These are phyloP conservation scores for Cladorrhinum sp. DNA, from an alignment of 2,329 filamentous ascomycete genomes.

Conservation along the genomic window DNA sequence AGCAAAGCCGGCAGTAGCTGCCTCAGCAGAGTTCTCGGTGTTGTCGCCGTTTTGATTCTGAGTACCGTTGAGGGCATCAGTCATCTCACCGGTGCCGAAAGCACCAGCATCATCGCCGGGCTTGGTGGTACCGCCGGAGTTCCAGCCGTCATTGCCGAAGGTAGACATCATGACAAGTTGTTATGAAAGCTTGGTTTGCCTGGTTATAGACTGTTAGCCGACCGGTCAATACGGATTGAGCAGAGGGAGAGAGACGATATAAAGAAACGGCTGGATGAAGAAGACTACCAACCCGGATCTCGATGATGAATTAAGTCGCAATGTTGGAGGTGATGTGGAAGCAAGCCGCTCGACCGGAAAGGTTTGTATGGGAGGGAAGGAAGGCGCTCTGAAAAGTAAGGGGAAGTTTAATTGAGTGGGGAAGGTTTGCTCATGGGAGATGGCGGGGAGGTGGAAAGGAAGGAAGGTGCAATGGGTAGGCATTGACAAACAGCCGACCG, in stretches of 20 bases:
- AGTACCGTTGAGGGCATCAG: constrained; percentile 28
- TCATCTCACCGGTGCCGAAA: constrained; percentile 15
- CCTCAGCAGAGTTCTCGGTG: constrained; percentile 3
- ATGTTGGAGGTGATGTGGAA: background rate
- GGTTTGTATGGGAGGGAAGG: background rate
- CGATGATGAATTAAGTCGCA: background rate
- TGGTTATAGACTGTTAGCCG: background rate
- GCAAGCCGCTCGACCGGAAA: background rate
- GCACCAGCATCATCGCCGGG: constrained; percentile 1
- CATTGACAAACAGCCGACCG: background rate
- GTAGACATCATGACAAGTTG: constrained; percentile 14
- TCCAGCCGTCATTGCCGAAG: constrained; percentile 6
- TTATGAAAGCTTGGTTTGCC: background rate
- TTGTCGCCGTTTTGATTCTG: constrained; percentile 11
- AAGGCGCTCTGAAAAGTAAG: background rate
- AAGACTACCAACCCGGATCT: background rate
- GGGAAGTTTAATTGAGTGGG: too few species aligned
- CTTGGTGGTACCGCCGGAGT: background rate
- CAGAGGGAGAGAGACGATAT: background rate
- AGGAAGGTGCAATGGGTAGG: background rate
- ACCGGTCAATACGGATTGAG: background rate
- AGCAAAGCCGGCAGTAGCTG: constrained; percentile 6
- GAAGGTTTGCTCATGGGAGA: constrained; percentile 1
- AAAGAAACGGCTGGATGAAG: background rate
- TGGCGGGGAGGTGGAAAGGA: background rate